Conservation (phyloP, 2,329 filamentous ascomycete species). For the Trichoderma oligosporum region DNA sequence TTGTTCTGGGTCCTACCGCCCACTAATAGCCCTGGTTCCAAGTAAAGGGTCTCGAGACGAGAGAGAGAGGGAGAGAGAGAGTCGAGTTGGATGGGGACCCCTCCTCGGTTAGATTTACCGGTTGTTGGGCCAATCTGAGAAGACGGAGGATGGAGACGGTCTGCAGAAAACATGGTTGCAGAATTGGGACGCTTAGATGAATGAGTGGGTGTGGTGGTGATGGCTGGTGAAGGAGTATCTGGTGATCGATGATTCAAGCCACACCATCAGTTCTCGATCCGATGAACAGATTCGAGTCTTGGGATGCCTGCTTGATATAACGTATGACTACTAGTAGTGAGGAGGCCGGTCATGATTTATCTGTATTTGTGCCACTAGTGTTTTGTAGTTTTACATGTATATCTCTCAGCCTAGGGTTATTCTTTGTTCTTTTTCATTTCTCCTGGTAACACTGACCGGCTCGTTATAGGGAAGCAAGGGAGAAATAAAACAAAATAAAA, state of each 20-base stretch:
- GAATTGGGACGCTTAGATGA: no score
- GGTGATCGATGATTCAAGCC: constrained; percentile 6
- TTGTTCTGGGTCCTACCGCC: not conserved
- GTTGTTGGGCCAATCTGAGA: not conserved
- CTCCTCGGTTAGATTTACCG: constrained; percentile 12
- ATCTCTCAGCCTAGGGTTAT: no score
- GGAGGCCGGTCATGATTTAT: no score
- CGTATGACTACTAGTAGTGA: no score
- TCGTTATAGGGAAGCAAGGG: no score
- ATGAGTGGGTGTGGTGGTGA: not conserved
- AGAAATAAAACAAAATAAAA: no score
- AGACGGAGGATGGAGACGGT: not conserved
- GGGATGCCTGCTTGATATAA: not conserved
- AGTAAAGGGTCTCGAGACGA: not conserved
- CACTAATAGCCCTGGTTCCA: not conserved
- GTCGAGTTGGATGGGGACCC: no score
- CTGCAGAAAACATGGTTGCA: no score
- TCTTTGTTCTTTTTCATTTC: not conserved
- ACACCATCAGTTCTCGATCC: not conserved
- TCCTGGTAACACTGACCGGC: not conserved
- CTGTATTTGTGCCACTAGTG: no score
- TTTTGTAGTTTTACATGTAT: no score
- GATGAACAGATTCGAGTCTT: not conserved
- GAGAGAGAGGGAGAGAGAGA: no score
- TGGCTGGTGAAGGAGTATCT: not conserved